Conservation (phyloP, 345 rosid species). For the Citrus glauca region DNA sequence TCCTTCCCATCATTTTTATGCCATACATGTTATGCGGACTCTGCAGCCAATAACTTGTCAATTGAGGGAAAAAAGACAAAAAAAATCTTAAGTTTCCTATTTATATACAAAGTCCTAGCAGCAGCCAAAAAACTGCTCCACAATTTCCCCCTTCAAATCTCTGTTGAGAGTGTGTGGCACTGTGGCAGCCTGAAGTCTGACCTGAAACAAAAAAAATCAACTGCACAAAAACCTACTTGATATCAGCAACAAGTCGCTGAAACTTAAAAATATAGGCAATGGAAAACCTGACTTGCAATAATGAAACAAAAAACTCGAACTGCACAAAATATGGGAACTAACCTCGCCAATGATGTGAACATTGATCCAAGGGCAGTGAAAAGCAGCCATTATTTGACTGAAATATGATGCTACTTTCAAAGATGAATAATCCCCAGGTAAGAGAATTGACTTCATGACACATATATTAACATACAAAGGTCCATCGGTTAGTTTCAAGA, state of each 20-base stretch:
- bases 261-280: neutral
- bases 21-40: constrained; percentile 18
- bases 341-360: constrained; percentile 29
- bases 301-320: too few relatives aligned
- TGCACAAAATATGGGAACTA: constrained; percentile 11
- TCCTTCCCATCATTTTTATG: constrained; percentile 19
- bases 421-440: constrained; percentile 29
- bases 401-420: constrained; percentile 22
- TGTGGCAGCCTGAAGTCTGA: constrained; percentile 7
- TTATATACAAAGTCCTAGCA: constrained; percentile 40
- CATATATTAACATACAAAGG: constrained; percentile 26
- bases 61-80: neutral
- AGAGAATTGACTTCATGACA: constrained; percentile 15
- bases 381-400: constrained; percentile 42
- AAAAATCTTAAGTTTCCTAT: constrained; percentile 26
- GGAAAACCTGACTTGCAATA: too few relatives aligned
- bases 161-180: neutral
- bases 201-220: neutral
- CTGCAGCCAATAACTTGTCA: constrained; percentile 13
- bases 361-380: constrained; percentile 9
- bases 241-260: neutral
- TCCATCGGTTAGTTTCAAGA: constrained; percentile 21
- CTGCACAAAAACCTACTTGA: too few relatives aligned
- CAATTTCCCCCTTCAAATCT: constrained; percentile 11
- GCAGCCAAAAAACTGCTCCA: constrained; percentile 22